Evolutionary conservation across 108 stramenopile genomes (phyloP).

Genomic region (Cyclostephanos invisitatus): DNA sequence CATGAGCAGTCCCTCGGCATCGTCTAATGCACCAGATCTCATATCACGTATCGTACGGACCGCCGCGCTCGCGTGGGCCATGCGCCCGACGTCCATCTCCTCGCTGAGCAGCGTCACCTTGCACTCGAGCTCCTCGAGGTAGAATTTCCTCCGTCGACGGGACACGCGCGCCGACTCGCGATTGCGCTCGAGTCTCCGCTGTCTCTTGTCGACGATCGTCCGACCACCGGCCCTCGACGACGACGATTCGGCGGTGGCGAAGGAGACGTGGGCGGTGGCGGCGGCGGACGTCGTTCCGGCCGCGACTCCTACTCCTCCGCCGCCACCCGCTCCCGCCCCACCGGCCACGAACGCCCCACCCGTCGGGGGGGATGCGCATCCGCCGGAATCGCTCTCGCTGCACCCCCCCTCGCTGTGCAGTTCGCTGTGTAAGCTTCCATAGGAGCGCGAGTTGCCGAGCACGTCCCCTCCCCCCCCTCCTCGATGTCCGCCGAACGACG

Average conservation of each 20-base stretch:
- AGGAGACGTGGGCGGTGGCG: not conserved
- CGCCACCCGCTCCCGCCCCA: not conserved
- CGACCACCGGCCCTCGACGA: not conserved
- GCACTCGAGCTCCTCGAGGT: slow-evolving; percentile 93
- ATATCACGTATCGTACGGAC: slow-evolving; percentile 46
- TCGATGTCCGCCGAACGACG: not conserved
- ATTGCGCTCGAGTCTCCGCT: slow-evolving; percentile 91
- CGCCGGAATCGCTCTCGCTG: not conserved
- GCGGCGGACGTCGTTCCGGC: not conserved
- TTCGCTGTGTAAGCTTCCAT: slow-evolving; percentile 3
- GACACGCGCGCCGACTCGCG: slow-evolving; percentile 93
- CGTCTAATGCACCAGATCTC: slow-evolving; percentile 39
- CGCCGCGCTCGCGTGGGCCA: slow-evolving; percentile 62
- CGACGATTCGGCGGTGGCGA: not conserved
- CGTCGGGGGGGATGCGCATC: not conserved
- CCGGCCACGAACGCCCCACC: not conserved
- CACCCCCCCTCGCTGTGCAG: not conserved
- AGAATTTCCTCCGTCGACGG: slow-evolving; percentile 89
- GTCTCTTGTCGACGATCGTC: slow-evolving; percentile 38
- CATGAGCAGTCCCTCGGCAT: slow-evolving; percentile 21
- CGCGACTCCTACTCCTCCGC: not conserved
- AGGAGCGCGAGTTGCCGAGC: not conserved
- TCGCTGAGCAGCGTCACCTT: slow-evolving; percentile 63
- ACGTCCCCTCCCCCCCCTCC: too few species aligned
- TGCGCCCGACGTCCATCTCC: slow-evolving; percentile 82